A percentile compares a stretch with the other conserved stretches of the same genome.
Evolutionary conservation across 2,329 filamentous ascomycete genomes (phyloP).

Genomic region (Drechmeria coniospora): DNA sequence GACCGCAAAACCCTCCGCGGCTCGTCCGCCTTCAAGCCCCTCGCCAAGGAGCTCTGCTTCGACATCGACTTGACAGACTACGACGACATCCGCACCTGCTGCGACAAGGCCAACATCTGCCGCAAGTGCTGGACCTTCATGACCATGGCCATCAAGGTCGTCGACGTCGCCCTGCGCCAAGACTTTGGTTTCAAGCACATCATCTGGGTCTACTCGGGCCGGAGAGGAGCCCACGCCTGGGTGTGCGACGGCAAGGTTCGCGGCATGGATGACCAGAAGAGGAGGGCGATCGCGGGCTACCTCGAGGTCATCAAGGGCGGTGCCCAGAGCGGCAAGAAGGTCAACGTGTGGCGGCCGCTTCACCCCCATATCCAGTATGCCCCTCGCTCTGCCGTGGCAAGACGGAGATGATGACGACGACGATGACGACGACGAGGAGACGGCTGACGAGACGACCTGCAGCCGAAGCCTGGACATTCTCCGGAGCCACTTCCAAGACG

Average conservation of each 20-base stretch:
- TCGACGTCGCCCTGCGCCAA: slow-evolving; percentile 73
- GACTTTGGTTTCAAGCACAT: slow-evolving; percentile 97
- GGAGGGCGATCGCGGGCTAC: slow-evolving; percentile 75
- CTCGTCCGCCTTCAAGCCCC: slow-evolving; percentile 64
- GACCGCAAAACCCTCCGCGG: slow-evolving; percentile 81
- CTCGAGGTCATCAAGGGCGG: slow-evolving; percentile 82
- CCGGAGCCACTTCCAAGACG: slow-evolving; percentile 67
- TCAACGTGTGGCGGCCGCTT: slow-evolving; percentile 69
- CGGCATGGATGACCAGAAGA: slow-evolving; percentile 69
- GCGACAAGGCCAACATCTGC: slow-evolving; percentile 85
- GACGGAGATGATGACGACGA: slow-evolving; percentile 7
- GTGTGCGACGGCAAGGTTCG: slow-evolving; percentile 84
- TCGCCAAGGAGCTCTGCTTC: slow-evolving; percentile 91
- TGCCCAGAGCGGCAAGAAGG: slow-evolving; percentile 70
- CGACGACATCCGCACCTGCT: slow-evolving; percentile 91
- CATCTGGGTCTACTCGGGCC: slow-evolving; percentile 95
- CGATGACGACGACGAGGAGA: too few relatives aligned
- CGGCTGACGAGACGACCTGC: too few relatives aligned
- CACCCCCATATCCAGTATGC: slow-evolving; percentile 72
- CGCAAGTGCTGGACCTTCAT: slow-evolving; percentile 93
- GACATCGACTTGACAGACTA: slow-evolving; percentile 99
- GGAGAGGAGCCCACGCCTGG: slow-evolving; percentile 95
- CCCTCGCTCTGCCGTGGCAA: background rate
- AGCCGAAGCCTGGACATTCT: slow-evolving; percentile 76
- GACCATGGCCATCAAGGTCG: slow-evolving; percentile 91